Evolutionary conservation across 2,329 filamentous ascomycete genomes (phyloP).

Genomic region (Nannizziopsis arthrosporioides): DNA sequence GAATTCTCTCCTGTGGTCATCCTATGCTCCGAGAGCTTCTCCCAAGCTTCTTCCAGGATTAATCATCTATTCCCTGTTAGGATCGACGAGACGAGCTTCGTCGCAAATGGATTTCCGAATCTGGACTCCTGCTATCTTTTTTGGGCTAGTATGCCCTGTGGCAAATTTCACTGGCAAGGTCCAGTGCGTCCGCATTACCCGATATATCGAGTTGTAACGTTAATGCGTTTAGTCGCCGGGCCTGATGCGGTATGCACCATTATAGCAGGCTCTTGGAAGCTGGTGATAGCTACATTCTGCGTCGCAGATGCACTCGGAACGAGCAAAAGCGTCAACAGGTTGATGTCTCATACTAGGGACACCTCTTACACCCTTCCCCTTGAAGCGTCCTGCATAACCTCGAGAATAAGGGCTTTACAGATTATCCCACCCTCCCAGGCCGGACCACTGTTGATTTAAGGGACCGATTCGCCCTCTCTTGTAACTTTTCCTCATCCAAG

Average conservation of each 20-base stretch:
- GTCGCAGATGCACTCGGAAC: slow-evolving; percentile 12
- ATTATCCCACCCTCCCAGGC: slow-evolving; percentile 5
- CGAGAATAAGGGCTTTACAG: not conserved
- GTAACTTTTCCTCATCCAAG: slow-evolving; percentile 4
- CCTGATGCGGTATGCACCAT: not conserved
- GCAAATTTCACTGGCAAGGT: slow-evolving; percentile 1
- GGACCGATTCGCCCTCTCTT: slow-evolving; percentile 8
- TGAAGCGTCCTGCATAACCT: slow-evolving; percentile 9
- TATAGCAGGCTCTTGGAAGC: slow-evolving; percentile 6
- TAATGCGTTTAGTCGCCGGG: slow-evolving; percentile 1
- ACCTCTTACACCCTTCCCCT: slow-evolving; percentile 12
- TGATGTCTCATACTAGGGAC: slow-evolving; percentile 12
- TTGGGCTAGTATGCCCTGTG: slow-evolving; percentile 6
- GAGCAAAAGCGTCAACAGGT: slow-evolving; percentile 1
- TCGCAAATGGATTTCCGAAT: slow-evolving; percentile 7
- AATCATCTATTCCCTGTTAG: not conserved
- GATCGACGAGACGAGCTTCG: slow-evolving; percentile 1
- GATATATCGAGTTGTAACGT: slow-evolving; percentile 11
- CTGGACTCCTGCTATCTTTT: not conserved
- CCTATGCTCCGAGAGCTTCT: too few relatives aligned
- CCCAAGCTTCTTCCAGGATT: not conserved
- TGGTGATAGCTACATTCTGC: slow-evolving; percentile 13
- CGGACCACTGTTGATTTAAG: slow-evolving; percentile 9
- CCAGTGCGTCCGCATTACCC: slow-evolving; percentile 8
- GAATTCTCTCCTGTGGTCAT: too few relatives aligned